These are phyloP conservation scores for Hordeum marinum DNA, from an alignment of 176 grass and related monocot genomes.

Conservation along the genomic window DNA sequence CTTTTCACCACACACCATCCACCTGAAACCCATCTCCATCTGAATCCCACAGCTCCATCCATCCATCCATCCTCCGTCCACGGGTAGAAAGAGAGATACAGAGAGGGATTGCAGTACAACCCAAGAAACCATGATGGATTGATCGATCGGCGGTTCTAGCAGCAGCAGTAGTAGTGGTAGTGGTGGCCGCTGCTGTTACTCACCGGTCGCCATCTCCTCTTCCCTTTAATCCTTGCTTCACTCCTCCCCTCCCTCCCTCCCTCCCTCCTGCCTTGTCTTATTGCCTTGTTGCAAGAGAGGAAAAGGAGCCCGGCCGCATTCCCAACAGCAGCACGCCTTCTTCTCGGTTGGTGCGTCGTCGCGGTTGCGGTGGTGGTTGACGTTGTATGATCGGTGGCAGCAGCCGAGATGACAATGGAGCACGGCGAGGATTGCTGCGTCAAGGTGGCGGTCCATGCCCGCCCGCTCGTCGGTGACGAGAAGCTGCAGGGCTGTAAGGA, in stretches of 20 bases:
- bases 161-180: not conserved
- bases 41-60: slow-evolving; percentile 18
- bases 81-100: not conserved
- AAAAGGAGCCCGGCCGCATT: not conserved
- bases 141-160: no score
- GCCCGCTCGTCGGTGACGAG: slow-evolving; percentile 97
- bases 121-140: slow-evolving; percentile 72
- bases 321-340: not conserved
- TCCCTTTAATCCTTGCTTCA: slow-evolving; percentile 42
- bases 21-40: slow-evolving; percentile 20
- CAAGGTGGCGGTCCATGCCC: slow-evolving; percentile 91
- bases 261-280: not conserved
- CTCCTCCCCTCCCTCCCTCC: not conserved
- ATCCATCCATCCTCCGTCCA: not conserved
- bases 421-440: slow-evolving; percentile 96
- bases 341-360: not conserved
- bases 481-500: slow-evolving; percentile 95
- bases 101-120: slow-evolving; percentile 56
- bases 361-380: not conserved
- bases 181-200: slow-evolving; percentile 39
- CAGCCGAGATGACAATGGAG: slow-evolving; percentile 73
- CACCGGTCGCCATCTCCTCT: slow-evolving; percentile 23
- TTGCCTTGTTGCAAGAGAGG: slow-evolving; percentile 18
- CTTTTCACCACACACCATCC: slow-evolving; percentile 16
- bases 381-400: slow-evolving; percentile 40